phyloP scores from a whole-genome alignment of 2,329 filamentous ascomycete genomes.

The Cytospora piceicola region DNA sequence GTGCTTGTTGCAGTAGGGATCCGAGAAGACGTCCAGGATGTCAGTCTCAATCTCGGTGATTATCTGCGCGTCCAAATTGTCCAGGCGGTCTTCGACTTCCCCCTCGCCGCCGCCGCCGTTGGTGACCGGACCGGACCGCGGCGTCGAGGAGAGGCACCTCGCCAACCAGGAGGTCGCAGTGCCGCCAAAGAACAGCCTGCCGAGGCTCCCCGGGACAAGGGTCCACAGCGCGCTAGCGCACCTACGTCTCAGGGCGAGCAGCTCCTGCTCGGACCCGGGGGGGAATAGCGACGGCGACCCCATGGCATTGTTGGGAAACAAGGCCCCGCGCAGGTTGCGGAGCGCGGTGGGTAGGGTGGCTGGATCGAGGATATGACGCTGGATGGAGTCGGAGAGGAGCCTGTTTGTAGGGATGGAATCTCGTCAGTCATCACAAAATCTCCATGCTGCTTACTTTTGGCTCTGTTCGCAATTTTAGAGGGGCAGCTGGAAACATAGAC shows the following conservation, averaged over 20 bases:
- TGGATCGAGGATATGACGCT: slow-evolving; percentile 63
- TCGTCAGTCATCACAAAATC: slow-evolving; percentile 2
- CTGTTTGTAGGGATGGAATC: slow-evolving; percentile 41
- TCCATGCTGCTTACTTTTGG: neutral
- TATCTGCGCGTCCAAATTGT: slow-evolving; percentile 48
- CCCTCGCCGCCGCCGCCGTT: slow-evolving; percentile 32
- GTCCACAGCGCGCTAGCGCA: slow-evolving; percentile 65
- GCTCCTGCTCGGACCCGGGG: slow-evolving; percentile 62
- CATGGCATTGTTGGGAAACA: slow-evolving; percentile 86
- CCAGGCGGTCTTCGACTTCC: slow-evolving; percentile 41
- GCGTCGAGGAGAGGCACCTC: slow-evolving; percentile 12
- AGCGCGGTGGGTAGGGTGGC: slow-evolving; percentile 68
- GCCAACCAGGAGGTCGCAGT: slow-evolving; percentile 36
- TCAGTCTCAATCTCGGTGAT: slow-evolving; percentile 63
- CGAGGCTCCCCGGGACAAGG: slow-evolving; percentile 52
- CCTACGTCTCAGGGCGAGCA: slow-evolving; percentile 64
- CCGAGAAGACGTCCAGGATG: slow-evolving; percentile 74
- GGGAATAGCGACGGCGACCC: slow-evolving; percentile 65
- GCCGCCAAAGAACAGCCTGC: slow-evolving; percentile 56
- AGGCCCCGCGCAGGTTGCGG: slow-evolving; percentile 70
- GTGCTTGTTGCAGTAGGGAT: slow-evolving; percentile 92
- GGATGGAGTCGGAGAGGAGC: slow-evolving; percentile 62
- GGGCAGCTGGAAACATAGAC: slow-evolving; percentile 1
- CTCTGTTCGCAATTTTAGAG: neutral
- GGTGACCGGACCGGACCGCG: slow-evolving; percentile 33